Conservation (phyloP, 305 asterid genomes). For the Coffea humblotiana region DNA sequence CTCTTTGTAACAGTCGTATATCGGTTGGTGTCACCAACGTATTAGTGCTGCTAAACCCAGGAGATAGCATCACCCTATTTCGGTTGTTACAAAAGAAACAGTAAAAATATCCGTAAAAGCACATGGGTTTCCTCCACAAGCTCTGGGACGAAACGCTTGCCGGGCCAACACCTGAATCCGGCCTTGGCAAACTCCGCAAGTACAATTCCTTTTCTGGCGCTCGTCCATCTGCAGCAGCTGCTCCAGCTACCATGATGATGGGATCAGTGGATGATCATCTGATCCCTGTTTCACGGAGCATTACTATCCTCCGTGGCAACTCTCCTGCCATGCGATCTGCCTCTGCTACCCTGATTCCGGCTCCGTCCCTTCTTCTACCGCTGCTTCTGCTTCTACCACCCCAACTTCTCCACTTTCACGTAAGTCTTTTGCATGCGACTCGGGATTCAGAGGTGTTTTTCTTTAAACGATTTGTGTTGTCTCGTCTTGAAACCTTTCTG, state of each 20-base stretch:
- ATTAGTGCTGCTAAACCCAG: background rate
- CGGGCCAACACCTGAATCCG: slow-evolving; percentile 71
- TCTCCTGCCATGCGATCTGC: slow-evolving; percentile 20
- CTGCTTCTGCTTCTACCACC: slow-evolving; percentile 29
- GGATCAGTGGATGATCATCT: slow-evolving; percentile 23
- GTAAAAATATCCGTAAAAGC: background rate
- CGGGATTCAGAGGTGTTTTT: background rate
- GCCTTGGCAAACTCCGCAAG: slow-evolving; percentile 67
- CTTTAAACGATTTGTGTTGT: slow-evolving; percentile 9
- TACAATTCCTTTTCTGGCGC: slow-evolving; percentile 44
- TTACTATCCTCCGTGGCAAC: slow-evolving; percentile 37
- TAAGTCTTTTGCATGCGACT: slow-evolving; percentile 22
- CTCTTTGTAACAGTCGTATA: slow-evolving; percentile 61
- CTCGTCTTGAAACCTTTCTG: background rate
- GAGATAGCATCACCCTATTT: slow-evolving; percentile 36
- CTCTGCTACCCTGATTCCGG: slow-evolving; percentile 40
- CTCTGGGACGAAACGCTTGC: slow-evolving; percentile 83
- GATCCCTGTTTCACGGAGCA: slow-evolving; percentile 49
- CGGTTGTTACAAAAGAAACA: slow-evolving; percentile 61
- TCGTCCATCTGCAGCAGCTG: slow-evolving; percentile 13
- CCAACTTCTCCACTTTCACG: slow-evolving; percentile 60
- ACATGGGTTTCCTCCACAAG: slow-evolving; percentile 69
- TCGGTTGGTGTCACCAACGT: slow-evolving; percentile 28
- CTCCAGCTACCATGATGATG: background rate
- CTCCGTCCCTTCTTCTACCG: slow-evolving; percentile 51